phyloP scores from a whole-genome alignment of 257 asterid species.

The Lantana camara region DNA sequence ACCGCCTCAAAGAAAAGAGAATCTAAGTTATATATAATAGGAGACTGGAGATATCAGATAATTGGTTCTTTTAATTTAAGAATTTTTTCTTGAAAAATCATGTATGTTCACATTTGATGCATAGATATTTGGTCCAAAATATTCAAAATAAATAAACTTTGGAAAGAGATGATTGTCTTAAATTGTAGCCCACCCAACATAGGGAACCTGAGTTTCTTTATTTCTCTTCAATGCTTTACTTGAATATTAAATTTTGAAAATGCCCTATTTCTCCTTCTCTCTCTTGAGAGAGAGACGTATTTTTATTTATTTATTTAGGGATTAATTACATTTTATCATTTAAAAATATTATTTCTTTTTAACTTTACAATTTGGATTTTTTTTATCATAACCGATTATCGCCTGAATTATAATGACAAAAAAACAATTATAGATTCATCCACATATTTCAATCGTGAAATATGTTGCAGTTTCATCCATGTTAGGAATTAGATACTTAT shows the following conservation, averaged over 20 bases:
- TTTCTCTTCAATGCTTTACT: background rate
- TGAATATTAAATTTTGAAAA: background rate
- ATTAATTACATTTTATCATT: too few species aligned
- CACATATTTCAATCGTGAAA: too few species aligned
- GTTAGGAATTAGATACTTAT: too few species aligned
- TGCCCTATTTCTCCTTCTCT: too few species aligned
- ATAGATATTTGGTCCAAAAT: background rate
- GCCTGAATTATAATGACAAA: too few species aligned
- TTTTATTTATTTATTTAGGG: too few species aligned
- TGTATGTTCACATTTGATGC: background rate
- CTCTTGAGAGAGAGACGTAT: too few species aligned
- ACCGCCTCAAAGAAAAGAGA: background rate
- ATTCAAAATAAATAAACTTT: background rate
- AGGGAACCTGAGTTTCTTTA: background rate
- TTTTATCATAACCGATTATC: too few species aligned
- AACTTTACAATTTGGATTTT: too few species aligned
- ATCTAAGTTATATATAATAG: background rate
- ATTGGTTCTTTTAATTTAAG: background rate
- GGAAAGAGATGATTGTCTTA: background rate
- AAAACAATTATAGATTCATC: too few species aligned
- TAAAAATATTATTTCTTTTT: too few species aligned
- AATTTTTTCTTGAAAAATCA: background rate
- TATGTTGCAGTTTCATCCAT: too few species aligned
- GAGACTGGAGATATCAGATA: background rate
- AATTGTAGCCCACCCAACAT: slow-evolving; percentile 4